Evolutionary conservation across 768 basidiomycete species (phyloP).

Genomic region (Rhizopogon sp.): DNA sequence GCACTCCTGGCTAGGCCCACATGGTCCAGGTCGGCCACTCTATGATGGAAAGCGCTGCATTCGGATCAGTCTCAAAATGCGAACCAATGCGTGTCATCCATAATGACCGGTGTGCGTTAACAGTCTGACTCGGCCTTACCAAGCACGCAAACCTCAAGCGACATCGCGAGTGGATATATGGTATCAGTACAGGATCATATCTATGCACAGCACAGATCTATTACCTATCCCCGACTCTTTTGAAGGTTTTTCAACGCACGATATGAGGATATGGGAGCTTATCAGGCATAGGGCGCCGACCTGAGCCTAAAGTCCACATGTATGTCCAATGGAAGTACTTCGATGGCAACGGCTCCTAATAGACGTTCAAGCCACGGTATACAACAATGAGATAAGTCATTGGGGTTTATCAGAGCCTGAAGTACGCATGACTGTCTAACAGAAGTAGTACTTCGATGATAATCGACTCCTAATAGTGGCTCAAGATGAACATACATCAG

Average conservation of each 20-base stretch:
- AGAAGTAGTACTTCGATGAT: background rate
- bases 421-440: background rate
- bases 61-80: no score
- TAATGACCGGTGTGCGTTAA: no score
- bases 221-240: background rate
- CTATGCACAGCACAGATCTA: no score
- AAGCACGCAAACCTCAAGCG: background rate
- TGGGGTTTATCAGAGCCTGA: background rate
- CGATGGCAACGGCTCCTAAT: background rate
- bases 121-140: background rate
- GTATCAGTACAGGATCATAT: background rate
- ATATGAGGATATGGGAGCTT: background rate
- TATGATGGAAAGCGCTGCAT: background rate
- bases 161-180: no score
- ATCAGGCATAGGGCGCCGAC: background rate
- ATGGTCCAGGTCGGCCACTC: background rate
- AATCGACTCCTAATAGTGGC: background rate
- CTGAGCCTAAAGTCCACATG: background rate
- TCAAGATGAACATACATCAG: background rate
- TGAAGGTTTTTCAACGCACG: background rate
- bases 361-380: background rate
- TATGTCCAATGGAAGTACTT: background rate
- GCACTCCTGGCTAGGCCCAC: background rate
- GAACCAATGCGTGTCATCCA: background rate
- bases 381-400: background rate